Base-by-base conservation (phyloP, 805 yeast genomes). In the Candida andamanensis region DNA sequence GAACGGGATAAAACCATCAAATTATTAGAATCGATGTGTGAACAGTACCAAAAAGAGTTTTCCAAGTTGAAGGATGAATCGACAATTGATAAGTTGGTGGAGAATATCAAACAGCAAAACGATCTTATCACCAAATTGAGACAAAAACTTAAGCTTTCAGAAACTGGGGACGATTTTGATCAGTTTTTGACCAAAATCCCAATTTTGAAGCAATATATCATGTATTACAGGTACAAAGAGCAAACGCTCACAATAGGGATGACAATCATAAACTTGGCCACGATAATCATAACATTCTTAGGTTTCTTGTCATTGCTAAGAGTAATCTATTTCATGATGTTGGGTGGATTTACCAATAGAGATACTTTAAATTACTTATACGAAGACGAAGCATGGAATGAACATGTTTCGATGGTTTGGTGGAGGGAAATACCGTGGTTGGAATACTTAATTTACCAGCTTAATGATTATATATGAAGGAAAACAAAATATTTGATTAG, bases 371-470 rank as follows among this genome's bases (percentile, higher is more conserved):
- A 32, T 17, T 47, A 47, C 29, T 28, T 44, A 4, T 40, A 27
- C 24, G 39, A 27, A 26, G 19, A 13, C 11, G 11, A 9, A 11
- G 26, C 16, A 4, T 15, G 23, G 5, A 17, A 23, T 9, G 39
- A 34, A 30, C 15, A 25, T 26, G 24, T 29, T 5, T 26, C 39
- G 2, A 26, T 54, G 24, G 47, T 27, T 7, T 55, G 60, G 60
- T 57, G 63, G 63, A 49, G 45, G 35, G 55, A 54, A 29, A 43
- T 57, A 2, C 53, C 45, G 29, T 54, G 58, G 56, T 20, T 59
- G 10, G 64, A 58, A 35, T 51, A 50, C 34, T 29, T 46, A 17
- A 37, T 56, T 8, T 56, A 54, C 24, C 21, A 21, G 10, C 8
- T 36, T 6, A 33, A 33, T 12, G 51, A 44, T 16, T 47, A n/a